Evolutionary conservation across 768 basidiomycete species (phyloP), one percentile per base, ranked within the genome.

Genomic region (Calocera viscosa): DNA sequence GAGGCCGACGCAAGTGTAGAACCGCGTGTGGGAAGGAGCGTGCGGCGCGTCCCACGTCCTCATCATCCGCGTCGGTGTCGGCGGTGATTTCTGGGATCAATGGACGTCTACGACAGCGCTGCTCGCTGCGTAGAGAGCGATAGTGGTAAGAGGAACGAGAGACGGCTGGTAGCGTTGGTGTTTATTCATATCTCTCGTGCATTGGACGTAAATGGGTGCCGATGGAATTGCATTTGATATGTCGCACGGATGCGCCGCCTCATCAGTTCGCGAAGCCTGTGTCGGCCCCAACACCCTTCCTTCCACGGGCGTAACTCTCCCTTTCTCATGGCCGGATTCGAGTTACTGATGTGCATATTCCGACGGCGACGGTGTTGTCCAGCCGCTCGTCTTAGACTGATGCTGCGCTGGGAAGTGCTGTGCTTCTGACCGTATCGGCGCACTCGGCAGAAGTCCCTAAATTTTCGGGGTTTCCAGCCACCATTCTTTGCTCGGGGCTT

Each of bases 261-360:
- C 43, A 47, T 47, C 53, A 60, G 53, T 60, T 60, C 53, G 53
- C 53, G 53, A 60, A 60, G 53, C 30, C 30, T 32, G 53, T 28
- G 19, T 30, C 53, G 14, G 43, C 43, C 30, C 30, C 53, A 60
- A 2, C 26, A 28, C 5, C 30, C 53, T 60, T 32, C 53, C 26
- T 28, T 60, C 10, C 30, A 60, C 53, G 10, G 26, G 11, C 53
- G 11, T 32, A 2, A 60, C 53, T 30, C 14, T 16, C 53, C 14
- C 5, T 60, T 60, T 11, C 53, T 60, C 53, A 32, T 60, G 14
- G 30, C 53, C 24, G 30, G 22, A 14, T 60, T 32, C 14, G 53
- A 16, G 7, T 16, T 32, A 5, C 19, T 2, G 14, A 60, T 11
- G 5, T 8, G 26, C 26, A 60, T 60, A 60, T 16, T 60, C 53